Evolutionary conservation across 306 rosid species (phyloP).

Genomic region (Corylus avellana): DNA sequence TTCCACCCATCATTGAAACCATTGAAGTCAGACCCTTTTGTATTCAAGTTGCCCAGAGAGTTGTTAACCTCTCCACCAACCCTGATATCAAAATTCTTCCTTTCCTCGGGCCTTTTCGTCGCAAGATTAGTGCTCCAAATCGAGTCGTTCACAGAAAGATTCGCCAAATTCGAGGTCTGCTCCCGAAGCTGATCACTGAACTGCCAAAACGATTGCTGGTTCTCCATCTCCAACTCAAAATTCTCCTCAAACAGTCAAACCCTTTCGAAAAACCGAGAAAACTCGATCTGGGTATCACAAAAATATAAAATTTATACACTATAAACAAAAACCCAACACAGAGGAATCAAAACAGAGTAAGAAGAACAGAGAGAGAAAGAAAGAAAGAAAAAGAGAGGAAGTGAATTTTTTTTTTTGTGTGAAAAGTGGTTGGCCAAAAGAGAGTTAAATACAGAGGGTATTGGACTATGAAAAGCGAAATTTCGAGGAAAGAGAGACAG

Average conservation of each 20-base stretch:
- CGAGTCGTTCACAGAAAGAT: slow-evolving; percentile 70
- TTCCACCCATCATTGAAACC: slow-evolving; percentile 15
- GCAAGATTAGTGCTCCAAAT: slow-evolving; percentile 71
- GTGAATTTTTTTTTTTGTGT: neutral
- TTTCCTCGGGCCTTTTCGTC: slow-evolving; percentile 55
- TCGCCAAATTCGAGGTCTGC: slow-evolving; percentile 58
- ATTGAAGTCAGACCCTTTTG: slow-evolving; percentile 48
- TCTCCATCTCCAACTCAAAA: slow-evolving; percentile 45
- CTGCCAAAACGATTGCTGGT: slow-evolving; percentile 76
- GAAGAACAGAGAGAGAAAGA: neutral
- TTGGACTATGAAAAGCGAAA: slow-evolving; percentile 10
- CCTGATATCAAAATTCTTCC: slow-evolving; percentile 71
- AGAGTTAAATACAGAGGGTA: slow-evolving; percentile 24
- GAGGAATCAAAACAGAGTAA: neutral
- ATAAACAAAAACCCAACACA: neutral
- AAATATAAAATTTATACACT: neutral
- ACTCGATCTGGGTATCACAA: slow-evolving; percentile 8
- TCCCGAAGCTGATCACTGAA: slow-evolving; percentile 84
- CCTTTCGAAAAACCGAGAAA: neutral
- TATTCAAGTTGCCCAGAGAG: slow-evolving; percentile 19
- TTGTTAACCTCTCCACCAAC: slow-evolving; percentile 77
- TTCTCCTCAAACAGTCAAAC: neutral
- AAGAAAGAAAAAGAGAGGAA: neutral
- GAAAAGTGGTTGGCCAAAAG: neutral
- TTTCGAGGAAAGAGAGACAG: slow-evolving; percentile 29